Percentiles rank a stretch among this genome's conserved stretches.
Conservation (phyloP, 2,329 filamentous ascomycete genomes). For the Epichloe glyceriae region DNA sequence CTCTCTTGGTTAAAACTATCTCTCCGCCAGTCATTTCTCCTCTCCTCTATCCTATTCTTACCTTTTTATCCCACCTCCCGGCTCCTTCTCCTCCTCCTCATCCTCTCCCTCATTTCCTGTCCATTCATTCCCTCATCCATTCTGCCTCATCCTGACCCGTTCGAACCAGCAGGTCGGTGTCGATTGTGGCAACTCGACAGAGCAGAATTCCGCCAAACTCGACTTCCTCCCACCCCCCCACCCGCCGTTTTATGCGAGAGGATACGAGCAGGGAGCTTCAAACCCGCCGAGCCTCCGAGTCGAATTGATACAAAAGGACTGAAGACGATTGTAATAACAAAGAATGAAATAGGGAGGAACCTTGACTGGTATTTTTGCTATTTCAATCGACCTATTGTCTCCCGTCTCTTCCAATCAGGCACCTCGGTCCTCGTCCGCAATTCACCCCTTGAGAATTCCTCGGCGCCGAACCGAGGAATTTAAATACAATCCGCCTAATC, state of each 20-base stretch:
- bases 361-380: constrained; percentile 28
- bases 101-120: constrained; percentile 27
- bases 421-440: constrained; percentile 9
- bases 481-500: constrained; percentile 17
- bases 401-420: constrained; percentile 6
- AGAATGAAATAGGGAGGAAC: constrained; percentile 16
- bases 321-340: constrained; percentile 9
- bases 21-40: constrained; percentile 44
- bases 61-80: constrained; percentile 26
- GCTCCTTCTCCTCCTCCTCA: constrained; percentile 25
- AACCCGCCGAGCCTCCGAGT: constrained; percentile 8
- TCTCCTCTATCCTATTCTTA: constrained; percentile 41
- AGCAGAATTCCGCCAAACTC: constrained; percentile 20
- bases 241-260: constrained; percentile 14
- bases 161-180: constrained; percentile 21
- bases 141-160: constrained; percentile 34
- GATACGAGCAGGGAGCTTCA: constrained; percentile 16
- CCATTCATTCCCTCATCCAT: constrained; percentile 43
- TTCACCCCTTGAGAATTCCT: constrained; percentile 26
- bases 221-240: constrained; percentile 9
- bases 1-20: constrained; percentile 21
- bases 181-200: constrained; percentile 18
- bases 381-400: constrained; percentile 6
- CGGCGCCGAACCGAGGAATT: constrained; percentile 30
- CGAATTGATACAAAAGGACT: constrained; percentile 5